phyloP scores from a whole-genome alignment of 2,329 filamentous ascomycete genomes.

The Corinectria fuckeliana region DNA sequence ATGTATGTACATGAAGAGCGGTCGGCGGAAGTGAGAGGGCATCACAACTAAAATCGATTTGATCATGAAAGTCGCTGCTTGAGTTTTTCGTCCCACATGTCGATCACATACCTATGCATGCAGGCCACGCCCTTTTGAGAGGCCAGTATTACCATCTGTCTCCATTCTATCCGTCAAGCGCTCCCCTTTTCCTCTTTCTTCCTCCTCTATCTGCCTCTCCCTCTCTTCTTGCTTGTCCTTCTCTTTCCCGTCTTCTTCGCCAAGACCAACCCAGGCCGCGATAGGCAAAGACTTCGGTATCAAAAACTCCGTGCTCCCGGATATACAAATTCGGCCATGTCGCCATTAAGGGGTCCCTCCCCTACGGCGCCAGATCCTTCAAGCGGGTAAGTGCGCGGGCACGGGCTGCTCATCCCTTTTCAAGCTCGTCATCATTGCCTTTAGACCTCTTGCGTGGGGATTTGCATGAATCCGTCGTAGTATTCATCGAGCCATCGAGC shows the following conservation, averaged over 20 bases:
- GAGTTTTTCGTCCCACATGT: constrained; percentile 24
- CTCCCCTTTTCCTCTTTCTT: not conserved
- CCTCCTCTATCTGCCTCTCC: constrained; percentile 13
- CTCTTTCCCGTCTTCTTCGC: constrained; percentile 8
- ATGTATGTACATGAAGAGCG: constrained; percentile 10
- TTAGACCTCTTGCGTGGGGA: constrained; percentile 44
- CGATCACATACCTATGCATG: constrained; percentile 17
- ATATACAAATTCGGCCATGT: constrained; percentile 32
- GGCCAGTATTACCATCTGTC: constrained; percentile 17
- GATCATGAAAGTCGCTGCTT: constrained; percentile 21
- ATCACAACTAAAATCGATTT: constrained; percentile 31
- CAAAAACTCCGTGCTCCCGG: constrained; percentile 33
- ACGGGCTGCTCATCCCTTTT: constrained; percentile 28
- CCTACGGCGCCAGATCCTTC: constrained; percentile 17
- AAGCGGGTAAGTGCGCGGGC: constrained; percentile 19
- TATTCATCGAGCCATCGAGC: constrained; percentile 62
- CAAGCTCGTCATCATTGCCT: constrained; percentile 23
- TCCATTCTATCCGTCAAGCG: constrained; percentile 24
- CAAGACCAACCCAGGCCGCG: constrained; percentile 21
- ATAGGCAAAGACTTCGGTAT: constrained; percentile 23
- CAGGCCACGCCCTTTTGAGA: constrained; percentile 18
- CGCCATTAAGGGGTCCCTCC: constrained; percentile 21
- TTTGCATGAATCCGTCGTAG: constrained; percentile 60
- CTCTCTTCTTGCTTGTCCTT: constrained; percentile 12
- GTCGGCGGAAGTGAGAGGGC: constrained; percentile 1